Percentiles rank a stretch among this genome's conserved stretches.
Conservation (phyloP, 2,329 filamentous ascomycete species). For the Ilyonectria destructans region DNA sequence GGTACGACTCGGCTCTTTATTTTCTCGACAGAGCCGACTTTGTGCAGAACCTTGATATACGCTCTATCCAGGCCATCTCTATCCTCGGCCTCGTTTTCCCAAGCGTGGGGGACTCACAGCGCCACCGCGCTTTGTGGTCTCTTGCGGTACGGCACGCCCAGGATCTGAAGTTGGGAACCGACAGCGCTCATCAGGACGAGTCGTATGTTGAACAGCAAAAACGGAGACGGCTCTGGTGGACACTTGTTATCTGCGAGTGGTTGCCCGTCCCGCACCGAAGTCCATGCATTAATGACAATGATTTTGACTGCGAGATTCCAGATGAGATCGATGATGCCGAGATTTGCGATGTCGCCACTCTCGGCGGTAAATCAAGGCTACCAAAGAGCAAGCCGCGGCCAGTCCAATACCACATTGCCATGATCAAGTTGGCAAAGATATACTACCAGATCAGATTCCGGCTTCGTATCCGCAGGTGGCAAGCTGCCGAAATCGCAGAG, state of each 20-base stretch:
- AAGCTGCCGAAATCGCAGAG: background rate
- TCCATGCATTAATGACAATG: slow-evolving; percentile 2
- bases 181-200: background rate
- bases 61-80: background rate
- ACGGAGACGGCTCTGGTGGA: slow-evolving; percentile 16
- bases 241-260: slow-evolving; percentile 14
- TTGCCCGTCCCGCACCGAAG: background rate
- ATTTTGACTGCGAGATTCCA: slow-evolving; percentile 3
- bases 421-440: slow-evolving; percentile 8
- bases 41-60: slow-evolving; percentile 5
- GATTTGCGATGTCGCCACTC: background rate
- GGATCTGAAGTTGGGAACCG: background rate
- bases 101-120: background rate
- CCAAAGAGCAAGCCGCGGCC: background rate
- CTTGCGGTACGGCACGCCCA: slow-evolving; percentile 13
- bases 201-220: slow-evolving; percentile 12
- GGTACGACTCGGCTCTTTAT: slow-evolving; percentile 11
- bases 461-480: slow-evolving; percentile 7
- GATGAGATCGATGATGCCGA: slow-evolving; percentile 12
- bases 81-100: slow-evolving; percentile 10
- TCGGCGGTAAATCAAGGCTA: slow-evolving; percentile 9
- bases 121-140: slow-evolving; percentile 10
- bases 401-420: slow-evolving; percentile 15
- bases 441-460: slow-evolving; percentile 5
- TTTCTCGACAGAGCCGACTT: slow-evolving; percentile 14